Base-by-base conservation (phyloP, 106 monocot species). In the Narthecium ossifragum region DNA sequence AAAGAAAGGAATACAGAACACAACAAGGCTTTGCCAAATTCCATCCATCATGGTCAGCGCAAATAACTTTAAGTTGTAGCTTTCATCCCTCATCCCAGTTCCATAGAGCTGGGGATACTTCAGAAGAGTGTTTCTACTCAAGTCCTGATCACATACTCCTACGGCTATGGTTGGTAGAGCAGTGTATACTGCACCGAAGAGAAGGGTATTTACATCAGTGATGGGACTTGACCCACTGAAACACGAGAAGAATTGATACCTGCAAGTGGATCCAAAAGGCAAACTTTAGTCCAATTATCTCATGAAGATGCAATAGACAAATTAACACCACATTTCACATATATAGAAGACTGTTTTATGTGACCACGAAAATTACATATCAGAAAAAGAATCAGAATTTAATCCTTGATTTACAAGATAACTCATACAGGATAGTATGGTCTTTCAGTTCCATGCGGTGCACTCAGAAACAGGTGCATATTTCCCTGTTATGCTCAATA, bases 41-140 rank as follows among this genome's bases (percentile, higher is more conserved):
- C 80, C 66, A 41, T 96, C 94, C 41, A 81, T 23, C 86, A 96
- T 96, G 8, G 75, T 69, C 18, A 73, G 31, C 2, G 76, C 37
- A 43, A 96, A 90, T 34, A 90, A 32, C 49, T 70, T 86, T 0
- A 90, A 36, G 69, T 86, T 86, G 73, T 96, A 96, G 46, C 73
- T 69, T 64, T 96, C 90, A 51, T 86, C 94, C 34, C 86, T 75
- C 61, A 82, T 86, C 14, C 94, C 89, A 5, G 80, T 66, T 50
- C 84, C 81, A 8, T 98, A 98, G 26, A 98, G 83, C 56, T 78
- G 72, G 10, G 96, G 96, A 43, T 84, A 75, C 65, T 85, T 84
- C 48, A 98, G 70, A 10, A 98, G 74, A 25, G 90, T 90, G 58
- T 52, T 75, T 73, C 84, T 72, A 28, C 96, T 70, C 55, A 98